These are phyloP conservation scores for Bisporella sp. DNA, from an alignment of 2,329 filamentous ascomycete genomes.

Conservation along the genomic window DNA sequence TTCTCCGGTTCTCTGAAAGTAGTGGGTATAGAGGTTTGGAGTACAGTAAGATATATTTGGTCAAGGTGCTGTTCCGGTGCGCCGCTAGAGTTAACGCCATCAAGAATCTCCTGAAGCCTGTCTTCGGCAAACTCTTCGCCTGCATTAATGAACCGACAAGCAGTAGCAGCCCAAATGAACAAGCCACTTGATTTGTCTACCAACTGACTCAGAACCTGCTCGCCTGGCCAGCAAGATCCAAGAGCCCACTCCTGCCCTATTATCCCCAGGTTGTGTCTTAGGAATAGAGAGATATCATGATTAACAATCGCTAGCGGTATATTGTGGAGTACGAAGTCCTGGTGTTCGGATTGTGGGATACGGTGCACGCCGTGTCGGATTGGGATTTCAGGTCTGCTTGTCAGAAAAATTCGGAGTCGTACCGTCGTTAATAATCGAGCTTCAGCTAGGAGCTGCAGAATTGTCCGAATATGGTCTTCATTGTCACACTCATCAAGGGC, in stretches of 20 bases:
- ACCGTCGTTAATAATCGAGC: too few species aligned
- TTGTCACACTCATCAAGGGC: too few species aligned
- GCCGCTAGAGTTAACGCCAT: conserved; percentile 1
- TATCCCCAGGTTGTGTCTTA: too few species aligned
- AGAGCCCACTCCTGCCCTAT: neutral
- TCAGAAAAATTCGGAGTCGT: too few species aligned
- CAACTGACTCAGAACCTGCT: conserved; percentile 7
- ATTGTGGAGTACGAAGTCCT: too few species aligned
- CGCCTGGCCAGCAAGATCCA: conserved; percentile 4
- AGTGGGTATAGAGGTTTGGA: conserved; percentile 5
- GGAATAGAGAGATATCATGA: too few species aligned
- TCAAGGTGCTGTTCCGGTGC: neutral
- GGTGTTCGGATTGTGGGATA: too few species aligned
- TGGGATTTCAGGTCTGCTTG: neutral
- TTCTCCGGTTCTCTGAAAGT: conserved; percentile 1
- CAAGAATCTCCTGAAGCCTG: conserved; percentile 6
- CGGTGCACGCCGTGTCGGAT: neutral
- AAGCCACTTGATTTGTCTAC: conserved; percentile 3
- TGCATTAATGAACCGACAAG: conserved; percentile 2
- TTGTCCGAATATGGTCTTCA: too few species aligned
- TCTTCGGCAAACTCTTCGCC: conserved; percentile 5
- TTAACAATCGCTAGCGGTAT: too few species aligned
- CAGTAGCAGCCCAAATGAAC: neutral
- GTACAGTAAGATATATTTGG: conserved; percentile 6
- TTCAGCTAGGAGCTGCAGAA: too few species aligned